Percentiles rank a stretch among this genome's conserved stretches.
Evolutionary conservation across 441 rosid genomes (phyloP).

Genomic region (Gossypium trilobum): DNA sequence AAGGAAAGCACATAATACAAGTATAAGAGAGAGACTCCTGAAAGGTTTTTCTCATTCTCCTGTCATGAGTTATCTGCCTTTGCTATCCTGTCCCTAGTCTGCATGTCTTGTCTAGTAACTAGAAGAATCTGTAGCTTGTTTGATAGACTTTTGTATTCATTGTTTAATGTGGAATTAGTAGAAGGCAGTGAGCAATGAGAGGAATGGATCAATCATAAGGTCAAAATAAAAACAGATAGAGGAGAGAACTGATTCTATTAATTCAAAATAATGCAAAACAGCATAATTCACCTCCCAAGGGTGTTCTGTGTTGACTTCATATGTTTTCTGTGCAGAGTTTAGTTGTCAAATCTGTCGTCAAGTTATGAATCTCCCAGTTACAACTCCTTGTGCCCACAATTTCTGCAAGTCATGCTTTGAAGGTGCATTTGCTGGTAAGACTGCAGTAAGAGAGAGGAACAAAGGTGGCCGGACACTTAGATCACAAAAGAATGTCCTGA

Average conservation of each 20-base stretch:
- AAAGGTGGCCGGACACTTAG: constrained; percentile 41
- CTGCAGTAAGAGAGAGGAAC: constrained; percentile 32
- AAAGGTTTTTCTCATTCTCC: constrained; percentile 28
- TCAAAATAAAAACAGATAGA: neutral
- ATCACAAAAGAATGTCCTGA: constrained; percentile 37
- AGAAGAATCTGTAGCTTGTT: neutral
- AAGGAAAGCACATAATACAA: constrained; percentile 19
- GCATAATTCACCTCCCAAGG: neutral
- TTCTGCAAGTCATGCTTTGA: constrained; percentile 55
- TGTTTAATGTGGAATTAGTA: neutral
- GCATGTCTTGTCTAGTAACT: neutral
- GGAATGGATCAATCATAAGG: neutral
- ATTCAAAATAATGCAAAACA: neutral
- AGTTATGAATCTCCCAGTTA: constrained; percentile 44
- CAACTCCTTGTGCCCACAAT: constrained; percentile 60
- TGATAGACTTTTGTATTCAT: neutral
- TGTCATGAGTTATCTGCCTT: neutral
- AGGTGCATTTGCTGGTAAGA: constrained; percentile 39
- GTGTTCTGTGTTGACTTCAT: neutral
- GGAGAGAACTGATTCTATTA: neutral
- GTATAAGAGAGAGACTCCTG: constrained; percentile 31
- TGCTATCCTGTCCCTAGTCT: neutral
- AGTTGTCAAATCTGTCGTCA: constrained; percentile 40
- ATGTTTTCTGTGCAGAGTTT: constrained; percentile 32
- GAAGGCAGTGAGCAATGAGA: neutral